Base-by-base conservation (phyloP, 768 basidiomycete species). In the Suillus ampliporus region DNA sequence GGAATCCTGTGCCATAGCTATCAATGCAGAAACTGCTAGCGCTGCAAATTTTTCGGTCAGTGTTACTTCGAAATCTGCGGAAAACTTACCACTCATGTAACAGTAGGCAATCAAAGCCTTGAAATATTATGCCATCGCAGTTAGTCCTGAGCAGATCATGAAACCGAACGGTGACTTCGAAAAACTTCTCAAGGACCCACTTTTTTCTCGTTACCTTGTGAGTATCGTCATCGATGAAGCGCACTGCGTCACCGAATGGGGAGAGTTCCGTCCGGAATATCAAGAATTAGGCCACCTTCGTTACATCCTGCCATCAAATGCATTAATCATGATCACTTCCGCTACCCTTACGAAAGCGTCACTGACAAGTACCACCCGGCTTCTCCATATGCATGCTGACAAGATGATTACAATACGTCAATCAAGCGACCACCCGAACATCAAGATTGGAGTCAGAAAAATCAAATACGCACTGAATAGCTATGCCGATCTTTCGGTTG, bases 221-320 rank as follows among this genome's bases (percentile, higher is more conserved):
- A 21, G n/a, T 5, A 23, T 72, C 5, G 59, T 69, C 7, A 58
- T 72, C 1, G 69, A 74, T 44, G 69, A 74, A 40, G 61, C 47
- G 3, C 72, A 74, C 43, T 72, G 71, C 35, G 59, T 74, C 6
- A 65, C 44, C 1, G 50, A 67, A 15, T 72, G 72, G 70, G 71
- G 70, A 2, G 62, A 61, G 9, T 82, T 83, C 63, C 67, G 77
- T 0, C 68, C 67, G 4, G 74, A 78, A n/a, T 83, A 80, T 60
- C 50, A 41, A n/a, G 57, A 70, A 13, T 31, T 76, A 2, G 67
- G 68, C 7, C 61, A 58, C 2, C 47, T 78, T 3, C 72, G 68
- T 1, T 73, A 68, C 61, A 60, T 78, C 5, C 65, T 82, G 8
- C 67, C 76, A 3, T 63, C 64, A 5, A 8, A n/a, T 1, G 67